These are phyloP conservation scores for Geoglossum glabrum DNA, from an alignment of 495 filamentous ascomycete genomes.

Conservation along the genomic window DNA sequence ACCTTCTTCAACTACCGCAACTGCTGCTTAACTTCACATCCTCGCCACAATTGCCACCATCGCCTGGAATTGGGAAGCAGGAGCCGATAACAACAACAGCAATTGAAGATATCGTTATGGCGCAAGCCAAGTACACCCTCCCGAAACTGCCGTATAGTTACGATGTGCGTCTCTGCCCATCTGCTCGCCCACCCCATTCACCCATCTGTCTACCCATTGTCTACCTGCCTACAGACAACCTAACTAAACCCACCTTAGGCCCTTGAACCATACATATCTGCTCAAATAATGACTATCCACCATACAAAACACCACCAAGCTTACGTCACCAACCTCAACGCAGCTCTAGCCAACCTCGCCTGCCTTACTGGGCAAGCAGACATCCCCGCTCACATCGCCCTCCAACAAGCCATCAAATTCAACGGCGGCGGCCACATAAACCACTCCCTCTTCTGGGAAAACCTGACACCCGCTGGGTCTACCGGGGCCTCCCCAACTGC, in stretches of 20 bases:
- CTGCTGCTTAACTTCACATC: not conserved
- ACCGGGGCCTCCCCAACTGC: slow-evolving; percentile 62
- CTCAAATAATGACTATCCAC: slow-evolving; percentile 94
- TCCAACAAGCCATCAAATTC: slow-evolving; percentile 87
- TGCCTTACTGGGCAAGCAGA: slow-evolving; percentile 36
- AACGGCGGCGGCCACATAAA: slow-evolving; percentile 89
- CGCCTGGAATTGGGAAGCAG: not conserved
- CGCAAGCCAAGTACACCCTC: not conserved
- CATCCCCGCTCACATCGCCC: slow-evolving; percentile 49
- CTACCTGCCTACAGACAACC: too few species aligned
- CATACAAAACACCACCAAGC: slow-evolving; percentile 63
- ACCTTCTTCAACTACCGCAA: not conserved
- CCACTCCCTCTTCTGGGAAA: slow-evolving; percentile 87
- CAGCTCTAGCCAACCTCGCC: slow-evolving; percentile 36
- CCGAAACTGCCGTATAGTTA: not conserved
- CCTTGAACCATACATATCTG: slow-evolving; percentile 84
- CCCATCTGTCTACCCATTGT: too few species aligned
- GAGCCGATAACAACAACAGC: not conserved
- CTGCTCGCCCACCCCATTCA: not conserved
- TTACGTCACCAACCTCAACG: slow-evolving; percentile 57
- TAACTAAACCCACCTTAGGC: too few species aligned
- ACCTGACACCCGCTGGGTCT: slow-evolving; percentile 51
- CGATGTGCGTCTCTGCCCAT: not conserved
- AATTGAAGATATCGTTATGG: not conserved
- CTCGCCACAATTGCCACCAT: not conserved